Percentiles rank a stretch among this genome's conserved stretches.
phyloP scores from a whole-genome alignment of 1,284 basidiomycete genomes.

The Melampsora americana region DNA sequence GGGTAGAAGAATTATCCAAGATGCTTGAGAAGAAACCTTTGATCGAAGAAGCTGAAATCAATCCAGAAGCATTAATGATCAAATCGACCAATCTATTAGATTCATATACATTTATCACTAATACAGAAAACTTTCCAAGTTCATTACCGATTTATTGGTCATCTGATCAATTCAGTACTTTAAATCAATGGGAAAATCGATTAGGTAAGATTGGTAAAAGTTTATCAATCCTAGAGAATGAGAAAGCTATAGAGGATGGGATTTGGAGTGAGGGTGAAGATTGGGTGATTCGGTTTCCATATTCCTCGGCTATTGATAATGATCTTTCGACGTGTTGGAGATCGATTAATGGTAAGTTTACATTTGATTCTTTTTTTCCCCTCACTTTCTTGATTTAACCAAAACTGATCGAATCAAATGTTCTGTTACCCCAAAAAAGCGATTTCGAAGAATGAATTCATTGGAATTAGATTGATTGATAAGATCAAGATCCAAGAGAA shows the following conservation, averaged over 20 bases:
- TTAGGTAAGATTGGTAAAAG: slow-evolving; percentile 47
- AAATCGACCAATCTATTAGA: slow-evolving; percentile 34
- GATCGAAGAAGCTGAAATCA: slow-evolving; percentile 41
- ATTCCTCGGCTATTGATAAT: slow-evolving; percentile 48
- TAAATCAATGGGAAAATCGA: slow-evolving; percentile 23
- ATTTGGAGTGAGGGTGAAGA: slow-evolving; percentile 46
- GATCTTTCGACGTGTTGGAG: slow-evolving; percentile 47
- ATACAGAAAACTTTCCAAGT: slow-evolving; percentile 47
- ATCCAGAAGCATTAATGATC: background rate
- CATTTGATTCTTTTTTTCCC: background rate
- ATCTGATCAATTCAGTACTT: slow-evolving; percentile 6
- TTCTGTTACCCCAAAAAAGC: too few species aligned
- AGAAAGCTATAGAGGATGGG: slow-evolving; percentile 21
- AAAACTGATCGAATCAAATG: too few species aligned
- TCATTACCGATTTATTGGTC: slow-evolving; percentile 47
- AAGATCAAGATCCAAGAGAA: background rate
- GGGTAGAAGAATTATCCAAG: slow-evolving; percentile 39
- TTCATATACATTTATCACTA: slow-evolving; percentile 48
- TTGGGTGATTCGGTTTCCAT: slow-evolving; percentile 47
- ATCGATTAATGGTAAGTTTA: slow-evolving; percentile 47
- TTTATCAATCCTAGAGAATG: slow-evolving; percentile 27
- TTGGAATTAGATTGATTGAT: slow-evolving; percentile 48
- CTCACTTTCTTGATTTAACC: too few species aligned
- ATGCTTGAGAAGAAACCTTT: slow-evolving; percentile 35
- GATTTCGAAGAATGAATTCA: slow-evolving; percentile 48